phyloP scores from a whole-genome alignment of 148 eudicot species.

The Rhododendron griersonianum region DNA sequence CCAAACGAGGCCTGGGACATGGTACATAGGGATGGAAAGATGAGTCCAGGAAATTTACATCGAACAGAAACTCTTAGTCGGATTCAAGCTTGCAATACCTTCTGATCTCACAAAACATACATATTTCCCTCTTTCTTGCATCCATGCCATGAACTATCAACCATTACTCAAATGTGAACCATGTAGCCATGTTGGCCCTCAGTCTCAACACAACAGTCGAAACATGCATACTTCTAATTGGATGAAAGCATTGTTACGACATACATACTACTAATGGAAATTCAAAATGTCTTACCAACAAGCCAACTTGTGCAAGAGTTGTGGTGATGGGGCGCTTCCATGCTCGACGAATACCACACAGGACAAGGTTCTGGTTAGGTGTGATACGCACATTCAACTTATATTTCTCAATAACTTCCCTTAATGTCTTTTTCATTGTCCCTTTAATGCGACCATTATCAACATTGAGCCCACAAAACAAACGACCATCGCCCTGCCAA shows the following conservation, averaged over 20 bases:
- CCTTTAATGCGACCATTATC: slow-evolving; percentile 94
- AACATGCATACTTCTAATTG: background rate
- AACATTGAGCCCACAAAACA: slow-evolving; percentile 88
- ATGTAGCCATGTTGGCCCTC: background rate
- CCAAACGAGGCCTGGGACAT: background rate
- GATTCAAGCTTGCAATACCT: background rate
- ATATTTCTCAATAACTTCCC: slow-evolving; percentile 89
- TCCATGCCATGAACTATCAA: slow-evolving; percentile 1
- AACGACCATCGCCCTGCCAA: slow-evolving; percentile 82
- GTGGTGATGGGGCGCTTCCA: slow-evolving; percentile 76
- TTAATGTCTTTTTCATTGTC: slow-evolving; percentile 64
- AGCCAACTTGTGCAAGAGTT: slow-evolving; percentile 82
- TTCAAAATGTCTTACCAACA: slow-evolving; percentile 53
- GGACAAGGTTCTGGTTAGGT: slow-evolving; percentile 85
- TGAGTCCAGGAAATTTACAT: background rate
- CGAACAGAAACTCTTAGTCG: background rate
- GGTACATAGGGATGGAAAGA: background rate
- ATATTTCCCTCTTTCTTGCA: background rate
- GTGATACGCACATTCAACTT: slow-evolving; percentile 91
- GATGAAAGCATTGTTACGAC: background rate
- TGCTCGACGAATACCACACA: slow-evolving; percentile 64
- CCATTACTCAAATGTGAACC: background rate
- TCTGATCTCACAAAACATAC: background rate
- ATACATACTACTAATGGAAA: background rate
- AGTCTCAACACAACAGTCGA: background rate